These are phyloP conservation scores for Saksenaea vasiformis DNA, from an alignment of 371 early-diverging fungal species.

Conservation along the genomic window DNA sequence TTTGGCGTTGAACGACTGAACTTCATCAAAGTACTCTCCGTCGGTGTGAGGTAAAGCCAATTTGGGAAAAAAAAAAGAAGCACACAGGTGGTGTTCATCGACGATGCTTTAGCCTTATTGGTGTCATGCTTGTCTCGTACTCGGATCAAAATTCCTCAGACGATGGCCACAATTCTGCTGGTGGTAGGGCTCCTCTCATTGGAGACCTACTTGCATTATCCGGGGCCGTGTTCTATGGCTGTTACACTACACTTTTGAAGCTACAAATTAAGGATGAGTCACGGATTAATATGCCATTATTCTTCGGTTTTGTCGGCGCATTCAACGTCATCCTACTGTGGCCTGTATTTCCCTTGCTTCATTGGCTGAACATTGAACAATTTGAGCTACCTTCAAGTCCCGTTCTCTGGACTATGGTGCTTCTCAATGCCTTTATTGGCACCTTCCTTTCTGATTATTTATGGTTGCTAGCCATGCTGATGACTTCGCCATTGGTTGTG, in stretches of 20 bases:
- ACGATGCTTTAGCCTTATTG: slow-evolving; percentile 44
- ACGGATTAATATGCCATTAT: slow-evolving; percentile 74
- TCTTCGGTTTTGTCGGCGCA: slow-evolving; percentile 84
- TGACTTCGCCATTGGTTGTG: slow-evolving; percentile 82
- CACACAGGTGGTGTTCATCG: neutral
- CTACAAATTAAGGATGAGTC: slow-evolving; percentile 69
- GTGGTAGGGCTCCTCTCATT: slow-evolving; percentile 36
- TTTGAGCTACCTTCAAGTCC: slow-evolving; percentile 64
- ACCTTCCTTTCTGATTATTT: slow-evolving; percentile 83
- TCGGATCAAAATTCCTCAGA: slow-evolving; percentile 29
- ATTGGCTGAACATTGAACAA: slow-evolving; percentile 66
- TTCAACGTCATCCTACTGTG: slow-evolving; percentile 71
- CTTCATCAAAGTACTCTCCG: slow-evolving; percentile 56
- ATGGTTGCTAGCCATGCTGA: slow-evolving; percentile 78
- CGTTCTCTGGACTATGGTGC: slow-evolving; percentile 62
- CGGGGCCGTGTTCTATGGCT: slow-evolving; percentile 79
- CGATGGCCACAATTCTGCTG: neutral
- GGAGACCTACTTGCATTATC: slow-evolving; percentile 74
- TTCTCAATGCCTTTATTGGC: slow-evolving; percentile 77
- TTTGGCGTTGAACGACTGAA: slow-evolving; percentile 66
- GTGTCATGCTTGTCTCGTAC: slow-evolving; percentile 61
- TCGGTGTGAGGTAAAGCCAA: slow-evolving; percentile 48
- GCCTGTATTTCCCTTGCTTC: slow-evolving; percentile 71
- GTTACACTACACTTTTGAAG: slow-evolving; percentile 77
- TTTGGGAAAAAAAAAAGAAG: neutral